Evolutionary conservation across 345 rosid species (phyloP).

Genomic region (Iberis pinnata): DNA sequence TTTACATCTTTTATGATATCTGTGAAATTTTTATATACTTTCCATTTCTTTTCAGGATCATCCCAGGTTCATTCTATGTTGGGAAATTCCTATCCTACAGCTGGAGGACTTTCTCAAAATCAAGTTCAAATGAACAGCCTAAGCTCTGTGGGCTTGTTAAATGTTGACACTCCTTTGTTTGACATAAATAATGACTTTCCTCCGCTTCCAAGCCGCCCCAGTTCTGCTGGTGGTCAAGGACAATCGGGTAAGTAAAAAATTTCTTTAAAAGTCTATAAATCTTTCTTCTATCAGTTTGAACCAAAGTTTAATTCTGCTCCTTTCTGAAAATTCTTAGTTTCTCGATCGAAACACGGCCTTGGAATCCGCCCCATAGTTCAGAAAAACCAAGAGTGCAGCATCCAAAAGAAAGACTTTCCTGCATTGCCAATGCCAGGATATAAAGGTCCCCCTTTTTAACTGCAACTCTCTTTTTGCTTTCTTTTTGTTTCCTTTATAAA

Average conservation of each 20-base stretch:
- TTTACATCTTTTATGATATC: background rate
- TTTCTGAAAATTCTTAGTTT: slow-evolving; percentile 38
- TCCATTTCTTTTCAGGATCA: slow-evolving; percentile 56
- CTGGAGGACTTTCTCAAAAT: slow-evolving; percentile 76
- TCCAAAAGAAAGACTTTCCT: slow-evolving; percentile 97
- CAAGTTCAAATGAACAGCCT: slow-evolving; percentile 79
- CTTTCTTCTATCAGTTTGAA: slow-evolving; percentile 15
- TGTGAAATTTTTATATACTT: no score
- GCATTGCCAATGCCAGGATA: slow-evolving; percentile 96
- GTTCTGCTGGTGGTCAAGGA: slow-evolving; percentile 92
- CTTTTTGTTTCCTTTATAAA: no score
- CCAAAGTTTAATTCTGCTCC: background rate
- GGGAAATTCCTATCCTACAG: slow-evolving; percentile 56
- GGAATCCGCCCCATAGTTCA: slow-evolving; percentile 76
- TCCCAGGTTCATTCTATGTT: slow-evolving; percentile 71
- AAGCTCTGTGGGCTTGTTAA: slow-evolving; percentile 78
- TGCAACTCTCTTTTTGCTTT: background rate
- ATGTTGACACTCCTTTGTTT: slow-evolving; percentile 77
- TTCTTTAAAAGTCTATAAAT: background rate
- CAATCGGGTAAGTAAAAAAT: slow-evolving; percentile 65
- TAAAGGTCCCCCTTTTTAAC: slow-evolving; percentile 48
- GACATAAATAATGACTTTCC: slow-evolving; percentile 95
- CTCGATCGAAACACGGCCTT: slow-evolving; percentile 74
- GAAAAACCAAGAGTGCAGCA: slow-evolving; percentile 97
- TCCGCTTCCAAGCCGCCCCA: slow-evolving; percentile 80